Base-by-base conservation (phyloP, 2,329 filamentous ascomycete species). In the Arthroderma sp. region DNA sequence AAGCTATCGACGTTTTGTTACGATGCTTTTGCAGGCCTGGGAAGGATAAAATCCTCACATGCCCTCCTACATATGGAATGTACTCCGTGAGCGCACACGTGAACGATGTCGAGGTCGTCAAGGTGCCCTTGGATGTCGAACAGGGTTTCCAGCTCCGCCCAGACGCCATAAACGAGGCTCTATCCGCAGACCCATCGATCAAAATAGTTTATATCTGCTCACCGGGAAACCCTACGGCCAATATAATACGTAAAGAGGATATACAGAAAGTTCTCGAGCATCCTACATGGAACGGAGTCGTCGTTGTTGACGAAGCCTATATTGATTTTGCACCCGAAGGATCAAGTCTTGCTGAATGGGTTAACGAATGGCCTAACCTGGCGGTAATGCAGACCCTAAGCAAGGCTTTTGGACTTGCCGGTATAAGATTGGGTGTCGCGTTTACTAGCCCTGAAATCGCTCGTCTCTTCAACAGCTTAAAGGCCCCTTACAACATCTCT, bases 321-420 rank as follows among this genome's bases (percentile, higher is more conserved):
- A 80, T 98, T 56, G 91, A 98, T 66, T 98, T 96, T 59, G 82
- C 88, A 5, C 78, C 80, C 4, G 79, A 83, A 40, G 80, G 77
- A 28, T 74, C 84, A 36, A 93, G 84, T 53, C 74, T 96, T 28
- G 89, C 91, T 28, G 85, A 94, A 65, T 94, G 86, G 82, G 88
- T 94, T 1, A 72, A 76, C 32, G 87, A 94, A 58, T 93, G 85
- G 78, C 88, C 89, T 42, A 98, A 98, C 64, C 72, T 98, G 28
- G 87, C 95, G 11, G 88, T 98, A 46, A 86, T 96, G 85, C 91
- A 98, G 71, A 98, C 91, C 1, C 74, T 96, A n/a, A 94, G 85
- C 57, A 98, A 98, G 65, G 91, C 87, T 0, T 98, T 98, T 59
- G 91, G 91, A 29, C 76, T 98, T 58, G 91, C 91, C 3, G 91